Evolutionary conservation across 129 eudicot species (phyloP).

Genomic region (Smallanthus sonchifolius): DNA sequence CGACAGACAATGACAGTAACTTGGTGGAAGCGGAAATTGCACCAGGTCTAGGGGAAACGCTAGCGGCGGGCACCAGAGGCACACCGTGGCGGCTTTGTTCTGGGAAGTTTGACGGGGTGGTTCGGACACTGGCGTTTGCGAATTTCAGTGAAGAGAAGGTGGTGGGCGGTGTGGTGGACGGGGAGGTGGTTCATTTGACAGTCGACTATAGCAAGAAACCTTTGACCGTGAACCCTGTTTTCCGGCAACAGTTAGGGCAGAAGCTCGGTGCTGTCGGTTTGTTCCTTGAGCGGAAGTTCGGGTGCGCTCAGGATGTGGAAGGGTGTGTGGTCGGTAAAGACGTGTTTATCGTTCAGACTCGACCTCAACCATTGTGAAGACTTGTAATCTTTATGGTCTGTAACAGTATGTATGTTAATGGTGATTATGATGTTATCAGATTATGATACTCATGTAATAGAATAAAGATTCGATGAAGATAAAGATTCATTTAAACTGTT

Average conservation of each 20-base stretch:
- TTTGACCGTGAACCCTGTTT: constrained; percentile 66
- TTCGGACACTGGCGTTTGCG: constrained; percentile 74
- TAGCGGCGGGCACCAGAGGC: constrained; percentile 85
- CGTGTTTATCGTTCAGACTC: constrained; percentile 72
- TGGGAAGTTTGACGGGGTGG: constrained; percentile 72
- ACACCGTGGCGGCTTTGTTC: constrained; percentile 85
- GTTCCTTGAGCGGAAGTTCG: constrained; percentile 77
- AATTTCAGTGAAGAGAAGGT: constrained; percentile 92
- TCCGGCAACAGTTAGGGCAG: constrained; percentile 71
- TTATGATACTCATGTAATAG: constrained; percentile 7
- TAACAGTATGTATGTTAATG: not conserved
- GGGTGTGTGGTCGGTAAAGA: constrained; percentile 90
- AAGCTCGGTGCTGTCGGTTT: constrained; percentile 77
- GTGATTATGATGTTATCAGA: constrained; percentile 3
- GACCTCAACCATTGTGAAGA: constrained; percentile 70
- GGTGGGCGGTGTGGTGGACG: constrained; percentile 59
- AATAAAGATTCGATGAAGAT: not conserved
- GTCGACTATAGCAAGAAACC: constrained; percentile 91
- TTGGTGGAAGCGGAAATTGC: constrained; percentile 84
- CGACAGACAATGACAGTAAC: constrained; percentile 56
- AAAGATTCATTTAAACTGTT: no score
- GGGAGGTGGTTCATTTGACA: constrained; percentile 59
- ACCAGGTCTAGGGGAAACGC: constrained; percentile 85
- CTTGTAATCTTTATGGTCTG: constrained; percentile 1
- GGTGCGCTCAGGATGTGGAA: constrained; percentile 82